phyloP scores from a whole-genome alignment of 2,329 filamentous ascomycete species.

The Talaromyces amestolkiae region DNA sequence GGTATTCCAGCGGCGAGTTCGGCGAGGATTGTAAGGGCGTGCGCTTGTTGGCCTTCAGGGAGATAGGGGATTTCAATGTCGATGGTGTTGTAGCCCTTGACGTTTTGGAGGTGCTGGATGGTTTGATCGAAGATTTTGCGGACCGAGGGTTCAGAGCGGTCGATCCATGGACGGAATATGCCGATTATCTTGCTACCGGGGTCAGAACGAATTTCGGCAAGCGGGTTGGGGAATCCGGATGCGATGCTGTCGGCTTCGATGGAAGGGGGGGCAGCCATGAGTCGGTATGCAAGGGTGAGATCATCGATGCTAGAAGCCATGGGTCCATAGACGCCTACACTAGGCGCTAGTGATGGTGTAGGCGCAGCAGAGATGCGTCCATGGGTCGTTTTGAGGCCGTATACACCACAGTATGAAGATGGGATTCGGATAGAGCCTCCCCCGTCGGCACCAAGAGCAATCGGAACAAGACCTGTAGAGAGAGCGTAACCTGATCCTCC shows the following conservation, averaged over 20 bases:
- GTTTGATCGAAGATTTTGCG: conserved; percentile 60
- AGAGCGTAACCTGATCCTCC: conserved; percentile 72
- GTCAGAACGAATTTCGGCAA: conserved; percentile 44
- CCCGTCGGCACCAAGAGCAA: conserved; percentile 69
- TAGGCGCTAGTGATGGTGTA: conserved; percentile 57
- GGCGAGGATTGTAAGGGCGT: conserved; percentile 71
- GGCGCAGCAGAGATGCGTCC: conserved; percentile 64
- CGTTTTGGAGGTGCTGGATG: conserved; percentile 52
- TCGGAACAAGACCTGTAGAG: conserved; percentile 68
- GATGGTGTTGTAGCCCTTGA: conserved; percentile 44
- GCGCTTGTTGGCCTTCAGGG: conserved; percentile 70
- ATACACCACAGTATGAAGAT: conserved; percentile 72
- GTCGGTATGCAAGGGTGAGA: conserved; percentile 75
- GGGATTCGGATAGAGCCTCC: conserved; percentile 75
- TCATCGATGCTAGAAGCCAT: conserved; percentile 74
- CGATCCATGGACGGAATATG: conserved; percentile 67
- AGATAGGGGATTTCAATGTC: conserved; percentile 56
- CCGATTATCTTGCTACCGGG: conserved; percentile 62
- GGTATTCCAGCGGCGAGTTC: conserved; percentile 61
- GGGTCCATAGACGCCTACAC: conserved; percentile 68
- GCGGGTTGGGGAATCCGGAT: conserved; percentile 58
- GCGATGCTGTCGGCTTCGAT: conserved; percentile 54
- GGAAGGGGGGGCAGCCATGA: conserved; percentile 72
- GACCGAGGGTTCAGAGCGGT: conserved; percentile 64
- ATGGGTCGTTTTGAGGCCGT: conserved; percentile 76